Base-by-base conservation (phyloP, 768 basidiomycete species). In the Rhodotorula graminis region DNA sequence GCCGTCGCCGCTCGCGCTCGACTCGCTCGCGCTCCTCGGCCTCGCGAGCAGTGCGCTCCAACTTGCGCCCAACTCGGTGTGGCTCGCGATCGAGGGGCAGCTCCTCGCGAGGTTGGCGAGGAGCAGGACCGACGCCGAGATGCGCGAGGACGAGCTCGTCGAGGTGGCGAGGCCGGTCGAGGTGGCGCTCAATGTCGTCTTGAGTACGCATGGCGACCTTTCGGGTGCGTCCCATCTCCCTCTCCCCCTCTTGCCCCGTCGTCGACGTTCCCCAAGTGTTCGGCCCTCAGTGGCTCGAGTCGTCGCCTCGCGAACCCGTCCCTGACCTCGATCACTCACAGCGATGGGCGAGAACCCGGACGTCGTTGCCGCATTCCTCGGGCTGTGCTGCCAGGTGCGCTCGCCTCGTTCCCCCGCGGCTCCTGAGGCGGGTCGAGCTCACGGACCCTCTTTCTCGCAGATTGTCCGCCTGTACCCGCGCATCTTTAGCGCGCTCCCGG, bases 321-420 rank as follows among this genome's bases (percentile, higher is more conserved):
- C 25, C 11, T 6, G 8, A 21, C 18, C 14, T 14, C 44, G 44
- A 5, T 7, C 5, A 27, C 14, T 33, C 11, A n/a, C 67, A 77
- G 78, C 73, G 0, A 76, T 78, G 72, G 61, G 66, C 47, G 70
- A 81, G 78, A 79, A 82, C 65, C 83, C 83, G 0, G 83, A 83
- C 64, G 76, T 82, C 0, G 82, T 81, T 0, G 81, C 82, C 47
- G 78, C 76, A 27, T 83, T 81, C 74, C 80, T 82, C 76, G 78
- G 80, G 33, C 81, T 81, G 67, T 78, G 75, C 55, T 77, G 76
- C 29, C 80, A 81, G 52, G 80, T 80, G 31, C 59, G 80, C 44
- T 47, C 53, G 25, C 14, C 15, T 2, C 42, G 56, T 7, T n/a
- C n/a, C n/a, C n/a, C n/a, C n/a, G n/a, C n/a, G n/a, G n/a, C n/a